Conservation (phyloP, 257 asterid species). For the Galeopsis tetrahit region DNA sequence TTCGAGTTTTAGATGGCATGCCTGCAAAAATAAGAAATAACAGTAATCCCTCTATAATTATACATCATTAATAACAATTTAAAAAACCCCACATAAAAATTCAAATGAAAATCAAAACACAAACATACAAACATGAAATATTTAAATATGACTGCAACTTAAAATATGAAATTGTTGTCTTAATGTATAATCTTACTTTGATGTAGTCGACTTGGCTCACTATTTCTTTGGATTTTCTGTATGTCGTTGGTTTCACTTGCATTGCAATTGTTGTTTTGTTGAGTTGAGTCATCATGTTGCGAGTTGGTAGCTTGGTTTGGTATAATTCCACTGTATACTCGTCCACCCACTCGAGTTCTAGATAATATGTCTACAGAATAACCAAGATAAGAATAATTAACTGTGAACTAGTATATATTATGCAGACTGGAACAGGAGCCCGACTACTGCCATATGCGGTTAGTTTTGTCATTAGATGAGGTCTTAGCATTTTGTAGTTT, state of each 20-base stretch:
- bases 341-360: slow-evolving; percentile 8
- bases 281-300: neutral
- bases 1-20: too few species aligned
- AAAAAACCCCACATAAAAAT: too few species aligned
- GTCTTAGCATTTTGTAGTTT: too few species aligned
- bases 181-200: slow-evolving; percentile 6
- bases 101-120: too few species aligned
- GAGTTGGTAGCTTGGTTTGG: neutral
- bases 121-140: neutral
- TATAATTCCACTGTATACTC: neutral
- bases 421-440: too few species aligned
- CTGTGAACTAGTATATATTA: neutral
- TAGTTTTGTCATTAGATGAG: too few species aligned
- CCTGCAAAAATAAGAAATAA: too few species aligned
- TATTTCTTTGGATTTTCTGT: neutral
- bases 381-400: neutral
- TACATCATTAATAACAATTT: too few species aligned
- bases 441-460: too few species aligned
- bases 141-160: neutral
- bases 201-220: neutral
- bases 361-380: neutral
- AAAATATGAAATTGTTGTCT: neutral
- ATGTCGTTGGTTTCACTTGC: neutral
- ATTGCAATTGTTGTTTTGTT: neutral
- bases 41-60: too few species aligned